phyloP scores from a whole-genome alignment of 2,329 filamentous ascomycete genomes.

The Paramyrothecium sp. region DNA sequence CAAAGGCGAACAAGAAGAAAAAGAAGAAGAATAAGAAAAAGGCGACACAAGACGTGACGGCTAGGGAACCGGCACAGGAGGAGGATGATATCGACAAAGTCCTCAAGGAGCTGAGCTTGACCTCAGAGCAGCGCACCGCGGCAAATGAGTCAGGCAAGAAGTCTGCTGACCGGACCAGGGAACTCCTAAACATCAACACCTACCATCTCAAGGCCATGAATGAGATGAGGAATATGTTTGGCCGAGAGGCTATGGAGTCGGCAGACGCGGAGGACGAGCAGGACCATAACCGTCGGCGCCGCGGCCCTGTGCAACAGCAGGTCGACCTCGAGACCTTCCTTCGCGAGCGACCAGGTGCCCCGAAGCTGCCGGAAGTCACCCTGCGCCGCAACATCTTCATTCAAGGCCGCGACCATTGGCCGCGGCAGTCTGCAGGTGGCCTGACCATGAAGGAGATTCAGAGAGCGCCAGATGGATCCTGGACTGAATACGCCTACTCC shows the following conservation, averaged over 20 bases:
- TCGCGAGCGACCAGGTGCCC: conserved; percentile 50
- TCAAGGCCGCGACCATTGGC: conserved; percentile 86
- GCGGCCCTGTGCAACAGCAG: conserved; percentile 40
- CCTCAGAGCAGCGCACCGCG: conserved; percentile 8
- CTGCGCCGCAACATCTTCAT: conserved; percentile 80
- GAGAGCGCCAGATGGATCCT: conserved; percentile 47
- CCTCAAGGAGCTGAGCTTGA: conserved; percentile 47
- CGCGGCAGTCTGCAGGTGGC: conserved; percentile 73
- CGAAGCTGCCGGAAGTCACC: conserved; percentile 68
- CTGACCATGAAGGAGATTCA: conserved; percentile 71
- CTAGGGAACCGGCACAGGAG: conserved; percentile 9
- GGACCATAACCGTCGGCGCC: conserved; percentile 33
- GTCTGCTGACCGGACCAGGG: conserved; percentile 27
- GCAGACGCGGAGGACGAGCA: conserved; percentile 48
- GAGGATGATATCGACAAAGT: conserved; percentile 54
- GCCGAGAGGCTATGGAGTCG: conserved; percentile 55
- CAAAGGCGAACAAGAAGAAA: conserved; percentile 37
- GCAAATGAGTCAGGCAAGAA: conserved; percentile 1
- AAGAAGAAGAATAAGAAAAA: conserved; percentile 36
- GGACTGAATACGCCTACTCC: conserved; percentile 70
- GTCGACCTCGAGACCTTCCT: conserved; percentile 58
- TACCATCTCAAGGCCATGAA: conserved; percentile 81
- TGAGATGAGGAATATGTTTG: conserved; percentile 75
- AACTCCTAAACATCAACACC: conserved; percentile 52
- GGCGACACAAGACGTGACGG: conserved; percentile 19